Percentiles rank a stretch among this genome's conserved stretches.
phyloP scores from a whole-genome alignment of 495 filamentous ascomycete genomes.

The Neohortaea acidophila region DNA sequence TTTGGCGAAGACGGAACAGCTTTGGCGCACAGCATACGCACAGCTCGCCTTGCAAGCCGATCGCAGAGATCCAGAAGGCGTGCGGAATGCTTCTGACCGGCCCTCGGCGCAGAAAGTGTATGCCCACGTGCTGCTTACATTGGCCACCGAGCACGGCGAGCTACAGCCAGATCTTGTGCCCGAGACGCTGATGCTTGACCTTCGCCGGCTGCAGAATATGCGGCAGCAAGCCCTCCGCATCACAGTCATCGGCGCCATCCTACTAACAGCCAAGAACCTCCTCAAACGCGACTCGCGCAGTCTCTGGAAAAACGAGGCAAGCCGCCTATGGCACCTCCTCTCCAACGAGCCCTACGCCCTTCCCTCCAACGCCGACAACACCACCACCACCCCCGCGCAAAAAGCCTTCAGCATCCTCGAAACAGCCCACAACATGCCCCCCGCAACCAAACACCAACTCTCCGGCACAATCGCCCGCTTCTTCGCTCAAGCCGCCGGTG shows the following conservation, averaged over 20 bases:
- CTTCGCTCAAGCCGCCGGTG: conserved; percentile 29
- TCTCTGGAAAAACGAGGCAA: conserved; percentile 78
- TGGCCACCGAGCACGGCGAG: conserved; percentile 44
- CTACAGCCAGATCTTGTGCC: conserved; percentile 48
- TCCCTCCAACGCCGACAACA: conserved; percentile 28
- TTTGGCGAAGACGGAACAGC: conserved; percentile 49
- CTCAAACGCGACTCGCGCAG: conserved; percentile 82
- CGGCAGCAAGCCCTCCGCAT: conserved; percentile 57
- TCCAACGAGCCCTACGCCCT: conserved; percentile 25
- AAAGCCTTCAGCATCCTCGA: conserved; percentile 50
- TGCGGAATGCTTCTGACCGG: conserved; percentile 37
- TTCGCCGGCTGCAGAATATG: conserved; percentile 48
- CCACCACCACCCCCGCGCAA: conserved; percentile 38
- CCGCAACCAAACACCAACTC: conserved; percentile 43
- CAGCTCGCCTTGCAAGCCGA: conserved; percentile 56
- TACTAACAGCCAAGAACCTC: conserved; percentile 86
- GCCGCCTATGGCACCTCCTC: conserved; percentile 43
- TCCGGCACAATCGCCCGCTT: conserved; percentile 40
- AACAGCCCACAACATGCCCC: conserved; percentile 65
- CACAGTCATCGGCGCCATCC: conserved; percentile 63
- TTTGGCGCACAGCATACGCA: conserved; percentile 55
- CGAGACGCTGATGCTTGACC: conserved; percentile 75
- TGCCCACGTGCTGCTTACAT: conserved; percentile 52
- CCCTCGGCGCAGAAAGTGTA: conserved; percentile 61
- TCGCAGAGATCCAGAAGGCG: conserved; percentile 55